These are phyloP conservation scores for Lentinula guzmanii DNA, from an alignment of 768 basidiomycete species.

Conservation along the genomic window DNA sequence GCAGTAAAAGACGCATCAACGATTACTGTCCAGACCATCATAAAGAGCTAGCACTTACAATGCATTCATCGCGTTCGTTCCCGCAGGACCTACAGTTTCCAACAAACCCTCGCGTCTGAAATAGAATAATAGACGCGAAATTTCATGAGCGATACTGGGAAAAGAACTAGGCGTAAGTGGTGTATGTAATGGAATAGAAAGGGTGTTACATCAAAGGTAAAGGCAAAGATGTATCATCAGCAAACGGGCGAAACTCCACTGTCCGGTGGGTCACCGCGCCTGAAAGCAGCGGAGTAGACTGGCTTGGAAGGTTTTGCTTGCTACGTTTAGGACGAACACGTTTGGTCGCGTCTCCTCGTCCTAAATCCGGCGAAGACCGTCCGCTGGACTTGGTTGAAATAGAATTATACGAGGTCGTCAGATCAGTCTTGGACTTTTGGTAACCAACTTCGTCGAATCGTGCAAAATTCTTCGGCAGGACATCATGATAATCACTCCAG, in stretches of 20 bases:
- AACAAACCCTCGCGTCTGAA: slow-evolving; percentile 79
- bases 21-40: not conserved
- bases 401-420: slow-evolving; percentile 29
- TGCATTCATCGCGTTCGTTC: slow-evolving; percentile 73
- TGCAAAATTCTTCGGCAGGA: slow-evolving; percentile 59
- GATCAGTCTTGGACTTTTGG: slow-evolving; percentile 23
- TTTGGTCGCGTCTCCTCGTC: slow-evolving; percentile 50
- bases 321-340: slow-evolving; percentile 67
- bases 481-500: slow-evolving; percentile 58
- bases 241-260: slow-evolving; percentile 55
- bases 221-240: slow-evolving; percentile 61
- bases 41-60: slow-evolving; percentile 35
- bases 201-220: slow-evolving; percentile 64
- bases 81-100: slow-evolving; percentile 87
- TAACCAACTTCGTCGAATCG: slow-evolving; percentile 39
- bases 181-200: not conserved
- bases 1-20: not conserved
- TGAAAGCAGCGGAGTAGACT: slow-evolving; percentile 59
- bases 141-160: slow-evolving; percentile 74
- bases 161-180: not conserved
- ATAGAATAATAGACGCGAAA: slow-evolving; percentile 59
- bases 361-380: slow-evolving; percentile 18
- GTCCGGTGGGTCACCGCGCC: slow-evolving; percentile 36
- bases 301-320: slow-evolving; percentile 43
- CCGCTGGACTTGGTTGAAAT: slow-evolving; percentile 28